Conservation (phyloP, 441 rosid species). For the Gossypium schwendimanii region DNA sequence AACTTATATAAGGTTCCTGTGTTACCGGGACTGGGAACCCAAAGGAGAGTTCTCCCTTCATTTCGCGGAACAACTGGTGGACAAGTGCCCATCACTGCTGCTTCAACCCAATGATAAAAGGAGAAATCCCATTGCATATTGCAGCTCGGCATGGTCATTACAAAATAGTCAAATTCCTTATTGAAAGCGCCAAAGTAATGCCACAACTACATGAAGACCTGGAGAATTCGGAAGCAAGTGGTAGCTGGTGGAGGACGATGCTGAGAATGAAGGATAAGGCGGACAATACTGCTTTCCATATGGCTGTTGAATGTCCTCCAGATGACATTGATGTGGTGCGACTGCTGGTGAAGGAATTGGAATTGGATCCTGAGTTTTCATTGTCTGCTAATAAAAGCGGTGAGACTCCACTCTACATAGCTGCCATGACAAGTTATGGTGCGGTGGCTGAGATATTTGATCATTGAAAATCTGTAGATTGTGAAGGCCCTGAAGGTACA, state of each 20-base stretch:
- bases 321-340: background rate
- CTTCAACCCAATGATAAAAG: conserved; percentile 7
- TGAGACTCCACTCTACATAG: conserved; percentile 4
- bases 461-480: background rate
- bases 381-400: background rate
- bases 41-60: background rate
- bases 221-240: background rate
- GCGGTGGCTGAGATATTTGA: background rate
- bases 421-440: background rate
- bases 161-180: background rate
- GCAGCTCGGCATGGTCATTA: conserved; percentile 2
- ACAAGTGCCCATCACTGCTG: background rate
- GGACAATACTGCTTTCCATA: conserved; percentile 18
- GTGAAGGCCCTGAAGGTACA: conserved; percentile 9
- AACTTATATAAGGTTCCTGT: background rate
- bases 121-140: conserved; percentile 10
- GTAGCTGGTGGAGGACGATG: background rate
- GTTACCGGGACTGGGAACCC: background rate
- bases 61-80: background rate
- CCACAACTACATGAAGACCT: background rate
- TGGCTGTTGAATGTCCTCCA: background rate
- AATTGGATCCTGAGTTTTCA: background rate
- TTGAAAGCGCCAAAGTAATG: background rate
- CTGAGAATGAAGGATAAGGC: background rate
- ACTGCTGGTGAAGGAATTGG: background rate